Evolutionary conservation across 257 asterid genomes (phyloP).

Genomic region (Cynanchum wilfordii): DNA sequence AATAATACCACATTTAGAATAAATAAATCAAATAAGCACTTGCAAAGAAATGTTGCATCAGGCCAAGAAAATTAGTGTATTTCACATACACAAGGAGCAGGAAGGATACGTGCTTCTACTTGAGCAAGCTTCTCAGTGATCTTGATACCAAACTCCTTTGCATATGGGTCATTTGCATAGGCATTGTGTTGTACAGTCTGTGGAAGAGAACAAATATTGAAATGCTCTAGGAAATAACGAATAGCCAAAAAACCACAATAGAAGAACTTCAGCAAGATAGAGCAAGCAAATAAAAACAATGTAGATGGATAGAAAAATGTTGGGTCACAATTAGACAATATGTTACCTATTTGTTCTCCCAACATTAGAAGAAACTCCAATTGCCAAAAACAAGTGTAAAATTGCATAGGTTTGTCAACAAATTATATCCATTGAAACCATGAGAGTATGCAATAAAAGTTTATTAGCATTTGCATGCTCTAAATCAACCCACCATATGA

Average conservation of each 20-base stretch:
- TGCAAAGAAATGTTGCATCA: not conserved
- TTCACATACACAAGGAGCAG: slow-evolving; percentile 75
- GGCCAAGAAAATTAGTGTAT: not conserved
- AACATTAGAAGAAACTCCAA: no score
- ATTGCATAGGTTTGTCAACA: no score
- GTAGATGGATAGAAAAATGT: not conserved
- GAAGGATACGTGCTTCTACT: slow-evolving; percentile 95
- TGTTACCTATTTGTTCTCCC: no score
- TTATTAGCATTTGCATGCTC: not conserved
- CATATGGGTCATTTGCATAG: slow-evolving; percentile 72
- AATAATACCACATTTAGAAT: not conserved
- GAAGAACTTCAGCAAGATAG: not conserved
- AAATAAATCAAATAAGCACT: not conserved
- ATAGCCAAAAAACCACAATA: not conserved
- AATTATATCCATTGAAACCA: not conserved
- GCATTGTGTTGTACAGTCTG: slow-evolving; percentile 90
- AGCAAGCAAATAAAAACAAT: not conserved
- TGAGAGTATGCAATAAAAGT: not conserved
- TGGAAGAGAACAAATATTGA: not conserved
- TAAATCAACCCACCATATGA: not conserved
- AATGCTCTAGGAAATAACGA: slow-evolving; percentile 3
- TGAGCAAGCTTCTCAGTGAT: slow-evolving; percentile 81
- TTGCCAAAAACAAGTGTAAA: no score
- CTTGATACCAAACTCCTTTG: slow-evolving; percentile 90
- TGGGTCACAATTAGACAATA: not conserved